Conservation (phyloP, 2,329 filamentous ascomycete species). For the Aotearoamyces nothofagi region DNA sequence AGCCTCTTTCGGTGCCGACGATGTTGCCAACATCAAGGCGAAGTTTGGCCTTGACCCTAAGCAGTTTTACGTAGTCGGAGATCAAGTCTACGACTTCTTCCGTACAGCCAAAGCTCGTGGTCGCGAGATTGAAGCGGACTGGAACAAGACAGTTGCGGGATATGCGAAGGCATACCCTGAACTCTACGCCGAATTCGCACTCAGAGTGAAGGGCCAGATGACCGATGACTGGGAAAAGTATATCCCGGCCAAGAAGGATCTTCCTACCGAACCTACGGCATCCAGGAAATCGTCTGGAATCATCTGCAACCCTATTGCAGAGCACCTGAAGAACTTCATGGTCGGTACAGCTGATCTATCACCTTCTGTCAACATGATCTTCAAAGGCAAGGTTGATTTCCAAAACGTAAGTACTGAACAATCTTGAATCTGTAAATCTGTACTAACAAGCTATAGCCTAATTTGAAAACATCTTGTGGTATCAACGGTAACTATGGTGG, state of each 20-base stretch:
- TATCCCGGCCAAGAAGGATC: slow-evolving; percentile 27
- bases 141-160: slow-evolving; percentile 25
- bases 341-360: slow-evolving; percentile 37
- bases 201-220: slow-evolving; percentile 30
- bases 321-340: slow-evolving; percentile 30
- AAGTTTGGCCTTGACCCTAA: slow-evolving; percentile 23
- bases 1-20: slow-evolving; percentile 8
- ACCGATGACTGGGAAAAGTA: slow-evolving; percentile 30
- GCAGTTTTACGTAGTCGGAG: slow-evolving; percentile 21
- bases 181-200: slow-evolving; percentile 31
- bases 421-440: too few relatives aligned
- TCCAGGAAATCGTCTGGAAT: slow-evolving; percentile 33
- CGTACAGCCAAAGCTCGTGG: slow-evolving; percentile 27
- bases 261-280: slow-evolving; percentile 30
- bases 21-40: slow-evolving; percentile 20
- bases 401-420: slow-evolving; percentile 21
- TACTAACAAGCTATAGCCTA: slow-evolving; percentile 19
- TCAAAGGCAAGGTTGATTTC: slow-evolving; percentile 34
- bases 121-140: slow-evolving; percentile 28
- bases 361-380: slow-evolving; percentile 39
- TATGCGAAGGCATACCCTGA: slow-evolving; percentile 32
- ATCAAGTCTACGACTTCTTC: slow-evolving; percentile 36
- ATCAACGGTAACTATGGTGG: slow-evolving; percentile 38
- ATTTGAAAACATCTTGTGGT: slow-evolving; percentile 25
- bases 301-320: slow-evolving; percentile 34